Evolutionary conservation across 108 stramenopile genomes (phyloP), one percentile per base, ranked within the genome.

Genomic region (Cafeteria roenbergensis): DNA sequence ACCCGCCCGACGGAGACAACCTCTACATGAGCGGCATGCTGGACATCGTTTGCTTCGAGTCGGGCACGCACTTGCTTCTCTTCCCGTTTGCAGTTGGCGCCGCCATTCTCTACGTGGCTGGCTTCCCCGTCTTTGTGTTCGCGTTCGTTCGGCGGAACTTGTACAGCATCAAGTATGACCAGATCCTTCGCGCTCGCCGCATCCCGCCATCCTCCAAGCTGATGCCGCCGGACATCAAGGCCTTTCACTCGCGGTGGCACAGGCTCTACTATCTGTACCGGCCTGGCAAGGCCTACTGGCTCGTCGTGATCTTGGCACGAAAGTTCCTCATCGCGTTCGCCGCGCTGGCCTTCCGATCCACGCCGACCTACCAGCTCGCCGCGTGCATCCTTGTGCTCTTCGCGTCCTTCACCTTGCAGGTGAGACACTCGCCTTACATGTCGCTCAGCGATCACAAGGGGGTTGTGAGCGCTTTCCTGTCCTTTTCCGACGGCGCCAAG

Each of bases 131-230:
- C 17, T 61, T 6, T 6, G 59, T 61, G 8, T 35, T 22, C 37
- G 8, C 3, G 20, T 27, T 26, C 34, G 9, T 61, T 8, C 9
- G 24, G 28, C 2, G 21, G 14, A 66, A 66, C 54, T 6, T 1
- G 31, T 2, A 66, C 14, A 26, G 8, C 25, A 35, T 66, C 56
- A 66, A 66, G 66, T 1, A 34, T 3, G 66, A 66, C 57, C 66
- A 66, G 48, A 9, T 66, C 14, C 66, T 66, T 20, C 66, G 66
- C 17, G 54, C 56, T 1, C 42, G 42, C 42, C 12, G 42, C 17
- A 6, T 48, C 17, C 12, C 12, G 59, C 71, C 71, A n/a, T n/a
- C n/a, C n/a, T n/a, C n/a, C 42, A 48, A 48, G 42, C 12, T 12
- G 12, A 6, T 6, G 6, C 12, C 42, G 6, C 6, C 42, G 12